phyloP scores from a whole-genome alignment of 768 basidiomycete species.

The Rhodotorula graminis region DNA sequence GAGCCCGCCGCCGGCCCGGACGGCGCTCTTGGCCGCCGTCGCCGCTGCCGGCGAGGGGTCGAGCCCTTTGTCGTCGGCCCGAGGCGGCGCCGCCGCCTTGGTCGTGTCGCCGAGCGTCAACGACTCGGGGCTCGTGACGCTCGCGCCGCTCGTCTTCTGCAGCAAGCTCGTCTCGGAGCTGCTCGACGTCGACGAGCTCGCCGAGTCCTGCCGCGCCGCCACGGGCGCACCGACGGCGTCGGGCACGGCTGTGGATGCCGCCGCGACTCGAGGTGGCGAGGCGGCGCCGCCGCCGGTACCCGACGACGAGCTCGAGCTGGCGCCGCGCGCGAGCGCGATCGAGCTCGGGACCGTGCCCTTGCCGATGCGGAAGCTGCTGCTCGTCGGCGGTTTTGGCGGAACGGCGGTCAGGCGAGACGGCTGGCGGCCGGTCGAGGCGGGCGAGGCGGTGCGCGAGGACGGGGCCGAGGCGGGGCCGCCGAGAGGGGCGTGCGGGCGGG shows the following conservation, averaged over 20 bases:
- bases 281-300: background rate
- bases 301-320: background rate
- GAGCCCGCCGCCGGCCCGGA: slow-evolving; percentile 16
- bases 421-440: background rate
- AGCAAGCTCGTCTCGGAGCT: background rate
- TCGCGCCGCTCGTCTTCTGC: slow-evolving; percentile 7
- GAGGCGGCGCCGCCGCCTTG: background rate
- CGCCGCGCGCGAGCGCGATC: background rate
- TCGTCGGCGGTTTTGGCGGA: slow-evolving; percentile 2
- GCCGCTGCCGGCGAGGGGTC: too few relatives aligned
- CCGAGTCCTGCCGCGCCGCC: background rate
- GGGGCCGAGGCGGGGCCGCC: background rate
- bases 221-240: too few relatives aligned
- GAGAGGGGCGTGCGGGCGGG: slow-evolving; percentile 9
- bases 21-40: background rate
- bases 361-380: slow-evolving; percentile 33
- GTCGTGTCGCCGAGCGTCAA: background rate
- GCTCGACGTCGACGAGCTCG: background rate
- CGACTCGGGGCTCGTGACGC: slow-evolving; percentile 28
- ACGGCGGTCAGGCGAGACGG: slow-evolving; percentile 27
- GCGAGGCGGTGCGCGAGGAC: slow-evolving; percentile 13
- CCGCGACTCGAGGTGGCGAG: background rate
- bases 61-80: background rate
- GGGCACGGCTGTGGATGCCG: background rate
- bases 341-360: slow-evolving; percentile 14